Conservation (phyloP, 169 alveolate genomes). For the Plasmodium inui region DNA sequence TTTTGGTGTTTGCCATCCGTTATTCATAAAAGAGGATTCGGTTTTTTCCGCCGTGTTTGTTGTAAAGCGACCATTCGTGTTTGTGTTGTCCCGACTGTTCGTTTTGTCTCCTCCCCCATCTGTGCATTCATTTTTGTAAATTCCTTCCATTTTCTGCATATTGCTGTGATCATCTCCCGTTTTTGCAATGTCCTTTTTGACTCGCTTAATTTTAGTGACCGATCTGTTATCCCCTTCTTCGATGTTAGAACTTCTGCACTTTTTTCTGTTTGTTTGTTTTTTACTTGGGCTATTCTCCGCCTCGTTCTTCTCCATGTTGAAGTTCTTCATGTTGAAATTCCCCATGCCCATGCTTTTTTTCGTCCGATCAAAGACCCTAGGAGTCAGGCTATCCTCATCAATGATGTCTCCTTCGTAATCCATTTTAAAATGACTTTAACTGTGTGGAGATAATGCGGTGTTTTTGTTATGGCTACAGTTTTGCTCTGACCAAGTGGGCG, state of each 20-base stretch:
- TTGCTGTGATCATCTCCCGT: not conserved
- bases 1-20: conserved; percentile 63
- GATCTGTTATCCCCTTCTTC: conserved; percentile 7
- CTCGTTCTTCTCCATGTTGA: not conserved
- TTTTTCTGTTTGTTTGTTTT: not conserved
- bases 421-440: conserved; percentile 12
- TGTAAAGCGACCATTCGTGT: not conserved
- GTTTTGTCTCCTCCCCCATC: not conserved
- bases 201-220: not conserved
- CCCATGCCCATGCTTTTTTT: conserved; percentile 57
- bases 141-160: not conserved
- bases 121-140: not conserved
- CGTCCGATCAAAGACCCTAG: conserved; percentile 71
- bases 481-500: not conserved
- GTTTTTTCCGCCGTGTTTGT: not conserved
- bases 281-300: not conserved
- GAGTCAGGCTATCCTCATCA: conserved; percentile 69
- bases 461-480: not conserved
- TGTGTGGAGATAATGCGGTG: not conserved
- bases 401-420: conserved; percentile 22
- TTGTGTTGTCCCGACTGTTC: not conserved
- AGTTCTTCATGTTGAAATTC: conserved; percentile 24
- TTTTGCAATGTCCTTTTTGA: not conserved
- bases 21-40: conserved; percentile 34
- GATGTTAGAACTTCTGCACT: not conserved